Conservation (phyloP, 179 eudicot genomes). For the Silene coronaria region DNA sequence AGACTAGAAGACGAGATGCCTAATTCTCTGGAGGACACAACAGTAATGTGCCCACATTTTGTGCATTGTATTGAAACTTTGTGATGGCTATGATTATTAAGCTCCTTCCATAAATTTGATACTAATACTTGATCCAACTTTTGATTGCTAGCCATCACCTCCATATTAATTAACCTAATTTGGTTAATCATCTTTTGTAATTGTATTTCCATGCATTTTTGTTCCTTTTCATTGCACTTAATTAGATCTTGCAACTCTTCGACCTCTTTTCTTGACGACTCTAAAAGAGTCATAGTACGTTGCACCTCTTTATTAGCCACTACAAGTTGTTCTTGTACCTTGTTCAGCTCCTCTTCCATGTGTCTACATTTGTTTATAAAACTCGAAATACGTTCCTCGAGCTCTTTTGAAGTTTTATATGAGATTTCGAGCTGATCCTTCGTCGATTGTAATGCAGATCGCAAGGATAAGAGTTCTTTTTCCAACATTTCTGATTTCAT, state of each 20-base stretch:
- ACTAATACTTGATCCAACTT: conserved; percentile 18
- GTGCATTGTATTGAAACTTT: background rate
- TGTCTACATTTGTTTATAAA: background rate
- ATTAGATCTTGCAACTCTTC: conserved; percentile 11
- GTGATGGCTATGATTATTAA: background rate
- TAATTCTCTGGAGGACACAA: background rate
- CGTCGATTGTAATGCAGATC: background rate
- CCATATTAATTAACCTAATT: conserved; percentile 7
- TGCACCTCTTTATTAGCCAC: conserved; percentile 3
- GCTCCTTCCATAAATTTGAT: conserved; percentile 10
- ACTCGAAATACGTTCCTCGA: conserved; percentile 3
- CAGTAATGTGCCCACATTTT: background rate
- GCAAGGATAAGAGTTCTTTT: background rate
- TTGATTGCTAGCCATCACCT: conserved; percentile 7
- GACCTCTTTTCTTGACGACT: conserved; percentile 10
- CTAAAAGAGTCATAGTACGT: background rate
- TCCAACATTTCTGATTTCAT: background rate
- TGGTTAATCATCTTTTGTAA: background rate
- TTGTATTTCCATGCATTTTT: background rate
- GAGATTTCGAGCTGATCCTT: background rate
- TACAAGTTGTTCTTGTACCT: background rate
- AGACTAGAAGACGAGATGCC: background rate
- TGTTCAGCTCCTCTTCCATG: background rate
- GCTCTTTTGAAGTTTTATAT: background rate
- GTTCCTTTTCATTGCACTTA: background rate